Base-by-base conservation (phyloP, 2,329 filamentous ascomycete genomes). In the Dothiorella sarmentorum region DNA sequence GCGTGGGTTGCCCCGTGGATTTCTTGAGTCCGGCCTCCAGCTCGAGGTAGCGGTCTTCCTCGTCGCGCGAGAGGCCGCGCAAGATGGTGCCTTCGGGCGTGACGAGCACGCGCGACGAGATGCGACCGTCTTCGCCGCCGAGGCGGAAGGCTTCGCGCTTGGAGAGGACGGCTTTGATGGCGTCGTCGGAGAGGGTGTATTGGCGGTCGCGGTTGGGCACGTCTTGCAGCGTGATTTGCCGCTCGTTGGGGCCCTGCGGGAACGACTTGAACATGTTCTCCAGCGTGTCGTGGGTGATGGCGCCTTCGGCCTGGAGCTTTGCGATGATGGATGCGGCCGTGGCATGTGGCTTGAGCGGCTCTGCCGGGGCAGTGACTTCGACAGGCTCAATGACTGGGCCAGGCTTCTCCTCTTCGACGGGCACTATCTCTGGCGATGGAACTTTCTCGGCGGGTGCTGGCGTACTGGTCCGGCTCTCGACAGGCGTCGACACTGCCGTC, bases 11-110 rank as follows among this genome's bases (percentile, higher is more conserved):
- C 7, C 68, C 66, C 45, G 67, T 66, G 2, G 68, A 42, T 47
- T 68, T 66, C 58, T 71, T 69, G 24, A 74, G 71, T 11, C 67
- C 64, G 44, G 79, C 76, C 70, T 93, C 90, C 4, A 93, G 79
- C 52, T 84, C 79, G 10, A 93, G 76, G 63, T 88, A 92, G 4
- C 82, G 81, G 31, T 86, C 78, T 67, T 92, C 89, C 62, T 92
- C 85, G 40, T 87, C 83, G 3, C 80, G 74, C 1, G 80, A 85
- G 56, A 94, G 74, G 60, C 88, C 87, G 63, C 87, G 85, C n/a
- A 93, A 78, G 68, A 88, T 89, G 62, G 90, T 86, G 10, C 89
- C 89, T 61, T 88, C 85, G 0, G 89, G 87, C 0, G 89, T 91
- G 55, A 92, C 83, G 64, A 92, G 80, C 62, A 89, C 85, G 24